Base-by-base conservation (phyloP, 2,329 filamentous ascomycete genomes). In the Epichloe brachyelytri region DNA sequence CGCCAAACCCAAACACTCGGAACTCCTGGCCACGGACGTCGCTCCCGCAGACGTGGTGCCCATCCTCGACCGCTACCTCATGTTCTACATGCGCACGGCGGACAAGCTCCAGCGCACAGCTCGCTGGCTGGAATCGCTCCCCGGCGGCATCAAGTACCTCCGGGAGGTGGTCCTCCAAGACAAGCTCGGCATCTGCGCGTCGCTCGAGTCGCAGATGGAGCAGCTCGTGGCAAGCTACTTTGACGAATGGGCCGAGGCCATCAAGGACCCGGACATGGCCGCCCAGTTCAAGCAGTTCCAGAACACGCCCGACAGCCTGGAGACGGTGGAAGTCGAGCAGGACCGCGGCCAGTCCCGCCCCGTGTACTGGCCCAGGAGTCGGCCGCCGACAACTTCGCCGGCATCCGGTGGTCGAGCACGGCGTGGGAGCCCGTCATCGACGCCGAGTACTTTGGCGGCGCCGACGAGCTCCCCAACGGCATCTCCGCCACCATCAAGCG, bases 81-180 rank as follows among this genome's bases (percentile, higher is more conserved):
- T 90, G 69, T 91, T 95, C 73, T 95, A 95, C 70, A 93, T 95
- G 60, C 86, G 88, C 57, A 94, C 90, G 0, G 89, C 88, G 43
- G 89, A 95, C 70, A 89, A 86, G 63, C 79, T 95, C 0, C 88
- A 95, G 67, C 80, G 89, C 47, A 95, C 89, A 26, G 89, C 89
- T 0, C 78, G 88, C 22, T 95, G 89, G 89, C 73, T 95, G 38
- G 89, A 95, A 66, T 78, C 77, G 49, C 76, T 95, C 0, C 88
- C 89, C 0, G 89, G 88, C 5, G 89, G 89, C 1, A 83, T 95
- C 68, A 77, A 79, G 53, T 95, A 95, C 63, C 79, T 95, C 0
- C 81, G 82, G 49, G 80, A 89, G 60, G 89, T 95, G 3, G 77
- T 95, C 36, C 74, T 95, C 5, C 79, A 93, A 33, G 89, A 95